Base-by-base conservation (phyloP, 768 basidiomycete species). In the Lepiota brunneoincarnata region DNA sequence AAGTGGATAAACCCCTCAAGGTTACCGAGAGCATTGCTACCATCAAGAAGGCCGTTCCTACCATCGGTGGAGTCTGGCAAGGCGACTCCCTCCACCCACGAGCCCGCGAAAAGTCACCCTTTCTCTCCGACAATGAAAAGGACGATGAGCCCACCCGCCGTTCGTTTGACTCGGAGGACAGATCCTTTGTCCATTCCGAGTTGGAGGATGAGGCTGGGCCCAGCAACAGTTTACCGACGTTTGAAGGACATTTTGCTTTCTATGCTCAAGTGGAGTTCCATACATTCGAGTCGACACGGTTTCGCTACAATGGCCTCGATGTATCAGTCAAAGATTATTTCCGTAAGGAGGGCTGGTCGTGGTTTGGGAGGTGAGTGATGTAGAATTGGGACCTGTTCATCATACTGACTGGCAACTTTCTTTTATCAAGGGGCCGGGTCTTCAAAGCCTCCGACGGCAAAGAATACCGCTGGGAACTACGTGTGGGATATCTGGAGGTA, bases 401-500 rank as follows among this genome's bases (percentile, higher is more conserved):
- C 20, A 31, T 24, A 36, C n/a, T 20, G 6, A 38, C 28, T 43
- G 12, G 18, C 2, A 40, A 26, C n/a, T n/a, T n/a, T 31, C 26
- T 11, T 35, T 10, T 21, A 11, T 36, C 7, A 24, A 59, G 55
- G 28, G 49, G 48, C 28, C 49, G 59, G 6, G 51, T 58, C 12
- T 60, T 60, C 45, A 55, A 20, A 10, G 56, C 53, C 9, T 57
- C 56, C 5, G 53, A 60, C 42, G 68, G 68, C 6, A 55, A 46
- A 12, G 56, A 63, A n/a, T 74, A 72, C 24, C 63, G 65, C 15
- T 75, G 72, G 73, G 59, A 62, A 11, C 60, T 72, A 55, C 53
- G 48, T 0, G 35, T 47, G 4, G 60, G 59, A 3, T 62, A 67
- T 11, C 65, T 66, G 24, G 53, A 58, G 42, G 45, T 56, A 12